A percentile compares a stretch with the other conserved stretches of the same genome.
These are phyloP conservation scores for Syzygium aromaticum DNA, from an alignment of 345 rosid genomes.

Conservation along the genomic window DNA sequence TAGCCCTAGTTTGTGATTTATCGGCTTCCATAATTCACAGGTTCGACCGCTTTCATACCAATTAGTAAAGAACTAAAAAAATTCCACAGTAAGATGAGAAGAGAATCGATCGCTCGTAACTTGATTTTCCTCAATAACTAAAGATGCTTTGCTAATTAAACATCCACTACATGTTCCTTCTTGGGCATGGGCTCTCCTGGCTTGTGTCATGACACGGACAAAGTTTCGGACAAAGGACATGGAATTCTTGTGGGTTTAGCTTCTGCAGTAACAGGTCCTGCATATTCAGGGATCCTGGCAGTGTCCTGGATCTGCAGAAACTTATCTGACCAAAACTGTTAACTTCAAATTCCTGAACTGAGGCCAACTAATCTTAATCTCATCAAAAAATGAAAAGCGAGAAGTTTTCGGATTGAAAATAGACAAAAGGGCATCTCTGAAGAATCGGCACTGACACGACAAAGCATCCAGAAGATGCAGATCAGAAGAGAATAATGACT, in stretches of 20 bases:
- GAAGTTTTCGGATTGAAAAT: not conserved
- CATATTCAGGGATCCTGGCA: not conserved
- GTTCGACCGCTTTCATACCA: not conserved
- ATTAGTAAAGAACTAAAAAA: not conserved
- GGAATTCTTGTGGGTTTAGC: not conserved
- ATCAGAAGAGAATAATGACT: not conserved
- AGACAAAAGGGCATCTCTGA: not conserved
- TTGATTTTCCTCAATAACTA: not conserved
- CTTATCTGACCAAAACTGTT: not conserved
- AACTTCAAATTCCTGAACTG: not conserved
- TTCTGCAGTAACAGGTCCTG: not conserved
- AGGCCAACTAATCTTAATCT: not conserved
- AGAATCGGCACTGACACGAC: not conserved
- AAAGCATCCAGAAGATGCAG: not conserved
- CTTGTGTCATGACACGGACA: not conserved
- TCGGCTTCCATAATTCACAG: not conserved
- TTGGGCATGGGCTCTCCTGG: not conserved
- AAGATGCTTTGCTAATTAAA: not conserved
- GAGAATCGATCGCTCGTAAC: not conserved
- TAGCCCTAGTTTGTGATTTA: not conserved
- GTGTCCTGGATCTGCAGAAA: not conserved
- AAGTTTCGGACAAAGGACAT: not conserved
- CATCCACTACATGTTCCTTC: not conserved
- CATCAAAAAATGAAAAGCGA: not conserved
- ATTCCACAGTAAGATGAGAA: not conserved